phyloP scores from a whole-genome alignment of 495 filamentous ascomycete genomes.

The Aspergillus wentii region DNA sequence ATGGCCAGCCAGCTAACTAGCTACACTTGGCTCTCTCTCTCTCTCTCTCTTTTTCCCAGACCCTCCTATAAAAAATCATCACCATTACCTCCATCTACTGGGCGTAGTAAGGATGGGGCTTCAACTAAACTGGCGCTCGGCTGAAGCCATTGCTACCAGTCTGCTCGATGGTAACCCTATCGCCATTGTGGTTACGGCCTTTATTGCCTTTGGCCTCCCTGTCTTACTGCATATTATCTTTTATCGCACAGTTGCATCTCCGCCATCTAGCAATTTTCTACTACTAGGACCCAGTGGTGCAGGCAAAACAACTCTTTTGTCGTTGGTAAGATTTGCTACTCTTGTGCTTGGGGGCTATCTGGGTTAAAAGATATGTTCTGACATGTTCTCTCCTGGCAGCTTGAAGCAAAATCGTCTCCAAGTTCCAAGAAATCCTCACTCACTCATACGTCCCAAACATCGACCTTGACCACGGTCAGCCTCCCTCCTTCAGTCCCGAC shows the following conservation, averaged over 20 bases:
- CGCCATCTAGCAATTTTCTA: slow-evolving; percentile 72
- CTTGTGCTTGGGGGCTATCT: not conserved
- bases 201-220: slow-evolving; percentile 69
- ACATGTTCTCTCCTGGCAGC: slow-evolving; percentile 25
- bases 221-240: slow-evolving; percentile 73
- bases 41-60: not conserved
- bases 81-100: not conserved
- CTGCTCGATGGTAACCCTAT: slow-evolving; percentile 39
- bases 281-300: slow-evolving; percentile 78
- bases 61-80: not conserved
- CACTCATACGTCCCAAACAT: slow-evolving; percentile 80
- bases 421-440: slow-evolving; percentile 25
- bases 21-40: no score
- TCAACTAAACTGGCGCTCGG: slow-evolving; percentile 29
- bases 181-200: slow-evolving; percentile 57
- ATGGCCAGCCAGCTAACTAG: no score
- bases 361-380: not conserved
- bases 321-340: slow-evolving; percentile 50
- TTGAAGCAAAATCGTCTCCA: slow-evolving; percentile 37
- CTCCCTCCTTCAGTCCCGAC: slow-evolving; percentile 60
- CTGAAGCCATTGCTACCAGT: slow-evolving; percentile 33
- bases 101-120: slow-evolving; percentile 20
- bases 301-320: slow-evolving; percentile 85
- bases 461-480: slow-evolving; percentile 65
- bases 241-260: slow-evolving; percentile 59